phyloP scores from a whole-genome alignment of 306 rosid genomes.

The Trifolium subterraneum region DNA sequence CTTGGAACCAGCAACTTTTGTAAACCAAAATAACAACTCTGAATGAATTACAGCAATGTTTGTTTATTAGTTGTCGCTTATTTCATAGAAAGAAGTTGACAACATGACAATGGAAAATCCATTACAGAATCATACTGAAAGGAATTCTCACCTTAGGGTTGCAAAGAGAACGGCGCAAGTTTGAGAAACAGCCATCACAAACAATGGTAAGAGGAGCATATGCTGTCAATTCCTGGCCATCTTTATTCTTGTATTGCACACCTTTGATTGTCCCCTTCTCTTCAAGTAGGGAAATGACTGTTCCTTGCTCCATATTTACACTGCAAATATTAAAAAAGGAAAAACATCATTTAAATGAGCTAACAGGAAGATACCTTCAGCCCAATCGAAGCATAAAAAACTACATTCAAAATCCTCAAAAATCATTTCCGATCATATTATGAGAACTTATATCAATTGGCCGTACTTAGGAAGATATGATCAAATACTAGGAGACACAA shows the following conservation, averaged over 20 bases:
- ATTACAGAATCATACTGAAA: slow-evolving; percentile 24
- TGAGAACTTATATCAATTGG: slow-evolving; percentile 9
- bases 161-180: slow-evolving; percentile 94
- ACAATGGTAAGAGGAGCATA: slow-evolving; percentile 92
- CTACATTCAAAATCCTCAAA: slow-evolving; percentile 25
- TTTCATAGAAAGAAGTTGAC: slow-evolving; percentile 14
- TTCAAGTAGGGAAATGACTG: slow-evolving; percentile 91
- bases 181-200: slow-evolving; percentile 98
- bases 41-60: background rate
- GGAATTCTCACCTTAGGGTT: slow-evolving; percentile 72
- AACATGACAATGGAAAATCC: slow-evolving; percentile 8
- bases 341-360: slow-evolving; percentile 13
- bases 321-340: slow-evolving; percentile 47
- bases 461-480: slow-evolving; percentile 12
- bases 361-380: slow-evolving; percentile 22
- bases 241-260: slow-evolving; percentile 79
- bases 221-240: slow-evolving; percentile 70
- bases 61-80: background rate
- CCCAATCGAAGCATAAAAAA: slow-evolving; percentile 34
- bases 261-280: slow-evolving; percentile 88
- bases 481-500: slow-evolving; percentile 31
- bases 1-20: background rate
- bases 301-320: slow-evolving; percentile 85
- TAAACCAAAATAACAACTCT: slow-evolving; percentile 1
- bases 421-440: background rate